Base-by-base conservation (phyloP, 257 asterid species). In the Nicotiana paniculata region DNA sequence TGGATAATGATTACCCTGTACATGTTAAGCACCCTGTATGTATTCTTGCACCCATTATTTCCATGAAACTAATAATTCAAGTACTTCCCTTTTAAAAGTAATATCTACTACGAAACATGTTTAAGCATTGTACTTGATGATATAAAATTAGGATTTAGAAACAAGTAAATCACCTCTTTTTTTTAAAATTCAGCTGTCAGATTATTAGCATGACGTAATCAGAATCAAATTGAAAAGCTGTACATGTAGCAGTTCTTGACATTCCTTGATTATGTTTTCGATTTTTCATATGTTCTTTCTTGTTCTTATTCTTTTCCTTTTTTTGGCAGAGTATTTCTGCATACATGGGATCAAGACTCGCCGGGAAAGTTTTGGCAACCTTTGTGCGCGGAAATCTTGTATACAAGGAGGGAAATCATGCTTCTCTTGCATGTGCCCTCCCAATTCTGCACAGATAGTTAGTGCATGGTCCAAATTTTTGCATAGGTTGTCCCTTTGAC, bases 321-420 rank as follows among this genome's bases (percentile, higher is more conserved):
- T 72, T 21, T 72, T 33, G 84, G 91, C 94, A 96, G 98, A 94
- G 85, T 77, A 94, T 93, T 54, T 93, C 97, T 0, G 98, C 98
- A 21, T 94, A 96, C 77, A 88, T 92, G 92, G 97, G 99, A 84
- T 90, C 97, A 16, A 94, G 89, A 82, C 93, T 96, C 12, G 35
- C 86, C 0, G 99, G 98, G 46, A 93, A 91, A 86, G 95, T 94
- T 54, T 55, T 92, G 82, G 92, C 97, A 5, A 96, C 98, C 16
- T 91, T 89, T 81, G 93, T 90, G 35, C 74, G 93, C 81, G 99
- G 99, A 30, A 94, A 96, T 82, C 91, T 94, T 24, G 95, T 94
- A 35, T 94, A 76, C 85, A 83, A 87, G 80, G 91, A 86, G 11
- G 97, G 91, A 21, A 88, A 90, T 63, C 99, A 94, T 72, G 95